Base-by-base conservation (phyloP, 2,329 filamentous ascomycete species). In the Hymenoscyphus fraxineus region DNA sequence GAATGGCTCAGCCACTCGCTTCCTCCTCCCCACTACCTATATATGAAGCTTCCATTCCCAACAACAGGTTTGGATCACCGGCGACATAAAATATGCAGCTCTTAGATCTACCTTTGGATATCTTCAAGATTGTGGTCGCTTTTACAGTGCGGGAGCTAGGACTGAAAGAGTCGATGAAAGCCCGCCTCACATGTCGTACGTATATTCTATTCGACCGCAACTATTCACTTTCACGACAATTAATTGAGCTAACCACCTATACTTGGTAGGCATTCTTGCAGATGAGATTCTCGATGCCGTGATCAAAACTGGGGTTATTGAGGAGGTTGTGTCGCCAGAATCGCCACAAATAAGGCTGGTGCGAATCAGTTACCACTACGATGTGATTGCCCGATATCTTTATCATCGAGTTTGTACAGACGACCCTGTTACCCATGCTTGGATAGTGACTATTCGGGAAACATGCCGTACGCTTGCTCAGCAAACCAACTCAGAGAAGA, bases 361-460 rank as follows among this genome's bases (percentile, higher is more conserved):
- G 13, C 27, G 55, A 38, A n/a, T 57, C 27, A 13, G 16, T 19
- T 22, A 57, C 22, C 55, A 57, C 55, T 13, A 57, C 55, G 6
- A 35, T 57, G 55, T 57, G 27, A 57, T 57, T 31, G 55, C 55
- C 27, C 55, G 55, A 35, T 57, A 57, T 27, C 55, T 57, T 38
- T 57, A 57, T 27, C 55, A 57, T 27, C 55, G 55, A 6, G 55
- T 35, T 57, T 22, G 55, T 12, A 57, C 55, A 15, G 55, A 57
- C 32, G 55, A 27, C 13, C 32, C 55, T 13, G 27, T 35, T 38
- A 35, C 55, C 55, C 55, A 57, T 57, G n/a, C 7, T 12, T 57
- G 55, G 55, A 57, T 57, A 15, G 16, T 13, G 27, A 57, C 55
- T 35, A 35, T 57, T 57, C 55, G 55, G 22, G 55, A 57, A n/a